phyloP scores from a whole-genome alignment of 1,139 yeast species.

The Pichia sorboxylosa region DNA sequence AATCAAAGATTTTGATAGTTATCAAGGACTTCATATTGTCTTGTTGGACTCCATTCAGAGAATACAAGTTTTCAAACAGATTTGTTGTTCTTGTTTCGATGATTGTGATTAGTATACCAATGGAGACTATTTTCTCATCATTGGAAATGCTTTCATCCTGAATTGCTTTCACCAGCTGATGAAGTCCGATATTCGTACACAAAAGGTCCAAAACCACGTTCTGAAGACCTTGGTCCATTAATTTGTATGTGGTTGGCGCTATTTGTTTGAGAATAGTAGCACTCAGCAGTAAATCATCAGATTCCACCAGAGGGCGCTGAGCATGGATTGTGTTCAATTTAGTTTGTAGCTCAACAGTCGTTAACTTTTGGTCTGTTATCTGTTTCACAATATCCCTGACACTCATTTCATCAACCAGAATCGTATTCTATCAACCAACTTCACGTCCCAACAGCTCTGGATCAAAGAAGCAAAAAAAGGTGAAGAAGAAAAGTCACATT shows the following conservation, averaged over 20 bases:
- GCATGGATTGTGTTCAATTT: slow-evolving; percentile 7
- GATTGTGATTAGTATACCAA: slow-evolving; percentile 3
- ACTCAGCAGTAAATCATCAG: slow-evolving; percentile 5
- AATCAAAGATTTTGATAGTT: slow-evolving; percentile 1
- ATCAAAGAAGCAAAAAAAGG: too few species aligned
- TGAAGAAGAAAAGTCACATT: too few species aligned
- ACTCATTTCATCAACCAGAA: too few species aligned
- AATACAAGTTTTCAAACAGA: too few species aligned
- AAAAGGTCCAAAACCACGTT: slow-evolving; percentile 1
- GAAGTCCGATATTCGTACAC: slow-evolving; percentile 2
- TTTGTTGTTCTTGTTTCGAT: not conserved
- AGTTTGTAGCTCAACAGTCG: slow-evolving; percentile 8
- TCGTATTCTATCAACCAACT: too few species aligned
- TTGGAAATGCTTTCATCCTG: not conserved
- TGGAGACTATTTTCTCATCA: slow-evolving; percentile 1
- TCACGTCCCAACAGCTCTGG: too few species aligned
- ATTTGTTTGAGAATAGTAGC: slow-evolving; percentile 5
- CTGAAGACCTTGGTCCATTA: slow-evolving; percentile 4
- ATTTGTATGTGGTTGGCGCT: slow-evolving; percentile 10
- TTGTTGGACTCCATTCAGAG: not conserved
- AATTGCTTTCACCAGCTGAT: slow-evolving; percentile 4
- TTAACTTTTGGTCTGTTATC: slow-evolving; percentile 1
- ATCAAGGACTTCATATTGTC: not conserved
- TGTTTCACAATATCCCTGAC: too few species aligned
- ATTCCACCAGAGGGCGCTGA: slow-evolving; percentile 2